A percentile compares a stretch with the other conserved stretches of the same genome.
Evolutionary conservation across 495 filamentous ascomycete species (phyloP).

Genomic region (Penicillium mononematosum): DNA sequence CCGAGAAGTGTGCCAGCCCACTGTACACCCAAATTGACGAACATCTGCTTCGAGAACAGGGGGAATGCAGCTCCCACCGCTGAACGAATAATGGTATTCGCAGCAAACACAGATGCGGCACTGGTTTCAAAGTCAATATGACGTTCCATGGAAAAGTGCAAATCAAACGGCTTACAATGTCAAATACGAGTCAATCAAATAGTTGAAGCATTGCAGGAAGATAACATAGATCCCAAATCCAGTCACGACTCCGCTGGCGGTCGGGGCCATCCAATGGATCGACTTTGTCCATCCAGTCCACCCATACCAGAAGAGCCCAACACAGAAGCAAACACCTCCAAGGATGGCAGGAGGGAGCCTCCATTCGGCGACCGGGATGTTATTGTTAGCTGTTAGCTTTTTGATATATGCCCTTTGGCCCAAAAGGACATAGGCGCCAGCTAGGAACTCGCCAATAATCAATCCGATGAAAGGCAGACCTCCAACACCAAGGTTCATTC

Average conservation of each 20-base stretch:
- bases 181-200: conserved; percentile 43
- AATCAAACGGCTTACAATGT: conserved; percentile 62
- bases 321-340: conserved; percentile 48
- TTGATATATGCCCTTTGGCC: conserved; percentile 31
- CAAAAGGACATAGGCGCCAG: conserved; percentile 26
- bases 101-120: conserved; percentile 89
- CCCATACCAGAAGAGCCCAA: conserved; percentile 55
- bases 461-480: conserved; percentile 41
- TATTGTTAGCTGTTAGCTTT: conserved; percentile 33
- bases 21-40: conserved; percentile 69
- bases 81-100: conserved; percentile 82
- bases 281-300: conserved; percentile 37
- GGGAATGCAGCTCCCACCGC: conserved; percentile 77
- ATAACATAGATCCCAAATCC: conserved; percentile 40
- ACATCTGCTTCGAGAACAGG: conserved; percentile 79
- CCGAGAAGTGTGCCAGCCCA: conserved; percentile 79
- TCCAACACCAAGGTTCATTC: conserved; percentile 40
- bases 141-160: not conserved
- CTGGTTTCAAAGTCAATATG: conserved; percentile 27
- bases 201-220: conserved; percentile 43
- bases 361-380: conserved; percentile 40
- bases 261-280: conserved; percentile 43
- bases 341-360: conserved; percentile 46
- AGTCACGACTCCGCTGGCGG: conserved; percentile 34
- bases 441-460: conserved; percentile 41